phyloP scores from a whole-genome alignment of 352 stramenopile species.

The Phytophthora pinifolia region DNA sequence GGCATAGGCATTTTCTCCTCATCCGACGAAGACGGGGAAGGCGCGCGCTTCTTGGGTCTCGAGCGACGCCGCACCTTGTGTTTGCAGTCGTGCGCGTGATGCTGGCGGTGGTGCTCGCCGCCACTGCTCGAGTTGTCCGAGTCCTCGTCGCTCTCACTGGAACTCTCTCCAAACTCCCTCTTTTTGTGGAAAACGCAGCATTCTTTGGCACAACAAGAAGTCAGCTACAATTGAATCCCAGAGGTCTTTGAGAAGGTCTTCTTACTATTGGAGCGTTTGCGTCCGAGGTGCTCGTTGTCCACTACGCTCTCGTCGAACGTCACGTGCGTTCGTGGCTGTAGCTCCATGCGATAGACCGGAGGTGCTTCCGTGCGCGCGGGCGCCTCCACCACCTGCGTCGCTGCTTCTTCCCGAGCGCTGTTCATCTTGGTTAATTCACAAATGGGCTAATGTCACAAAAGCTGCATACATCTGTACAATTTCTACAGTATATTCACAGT shows the following conservation, averaged over 20 bases:
- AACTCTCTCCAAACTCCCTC: conserved; percentile 90
- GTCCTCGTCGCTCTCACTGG: conserved; percentile 87
- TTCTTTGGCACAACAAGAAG: conserved; percentile 36
- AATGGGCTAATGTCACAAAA: conserved; percentile 5
- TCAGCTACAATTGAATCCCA: not conserved
- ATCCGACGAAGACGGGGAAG: conserved; percentile 37
- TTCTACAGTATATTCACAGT: no score
- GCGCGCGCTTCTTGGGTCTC: conserved; percentile 33
- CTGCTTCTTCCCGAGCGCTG: conserved; percentile 25
- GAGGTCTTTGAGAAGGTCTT: not conserved
- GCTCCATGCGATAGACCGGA: conserved; percentile 65
- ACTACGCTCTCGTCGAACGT: conserved; percentile 89
- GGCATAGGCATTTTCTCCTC: conserved; percentile 33
- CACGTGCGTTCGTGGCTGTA: conserved; percentile 82
- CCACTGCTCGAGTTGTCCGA: conserved; percentile 46
- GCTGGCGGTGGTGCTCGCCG: conserved; percentile 24
- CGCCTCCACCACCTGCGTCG: conserved; percentile 32
- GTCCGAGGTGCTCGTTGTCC: conserved; percentile 92
- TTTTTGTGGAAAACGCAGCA: conserved; percentile 96
- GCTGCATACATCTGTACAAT: not conserved
- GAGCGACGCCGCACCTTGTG: conserved; percentile 25
- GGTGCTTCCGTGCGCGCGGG: conserved; percentile 18
- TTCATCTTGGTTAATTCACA: conserved; percentile 31
- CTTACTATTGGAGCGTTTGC: conserved; percentile 91
- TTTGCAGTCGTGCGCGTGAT: conserved; percentile 32